Evolutionary conservation across 768 basidiomycete species (phyloP).

Genomic region (Kwoniella europaea): DNA sequence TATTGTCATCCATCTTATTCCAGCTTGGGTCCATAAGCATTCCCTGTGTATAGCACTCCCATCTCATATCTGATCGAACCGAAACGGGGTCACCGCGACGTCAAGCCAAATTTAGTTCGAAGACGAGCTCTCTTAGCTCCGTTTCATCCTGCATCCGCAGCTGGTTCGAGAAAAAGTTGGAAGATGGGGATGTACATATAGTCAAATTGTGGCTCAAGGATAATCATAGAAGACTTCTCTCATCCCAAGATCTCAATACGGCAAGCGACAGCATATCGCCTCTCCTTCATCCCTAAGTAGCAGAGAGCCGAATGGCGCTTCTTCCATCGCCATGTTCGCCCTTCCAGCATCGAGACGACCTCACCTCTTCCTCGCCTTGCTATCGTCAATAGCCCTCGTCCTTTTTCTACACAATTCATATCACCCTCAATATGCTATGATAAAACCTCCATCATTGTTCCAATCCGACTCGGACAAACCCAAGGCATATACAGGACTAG

Average conservation of each 20-base stretch:
- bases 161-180: background rate
- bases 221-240: background rate
- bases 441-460: slow-evolving; percentile 11
- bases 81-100: background rate
- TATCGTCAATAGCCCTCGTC: slow-evolving; percentile 22
- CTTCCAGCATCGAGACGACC: slow-evolving; percentile 29
- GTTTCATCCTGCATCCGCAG: slow-evolving; percentile 12
- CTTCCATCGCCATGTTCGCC: slow-evolving; percentile 18
- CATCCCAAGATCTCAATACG: too few relatives aligned
- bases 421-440: slow-evolving; percentile 19
- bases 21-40: background rate
- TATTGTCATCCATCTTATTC: background rate
- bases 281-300: too few relatives aligned
- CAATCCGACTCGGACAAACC: background rate
- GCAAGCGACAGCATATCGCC: too few relatives aligned
- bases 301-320: background rate
- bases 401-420: slow-evolving; percentile 30
- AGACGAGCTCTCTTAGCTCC: background rate
- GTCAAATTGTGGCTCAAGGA: background rate
- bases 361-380: slow-evolving; percentile 28
- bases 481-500: background rate
- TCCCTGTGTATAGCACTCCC: background rate
- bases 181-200: background rate
- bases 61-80: background rate
- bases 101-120: background rate